These are phyloP conservation scores for Alternaria gansuensis DNA, from an alignment of 2,329 filamentous ascomycete species.

Conservation along the genomic window DNA sequence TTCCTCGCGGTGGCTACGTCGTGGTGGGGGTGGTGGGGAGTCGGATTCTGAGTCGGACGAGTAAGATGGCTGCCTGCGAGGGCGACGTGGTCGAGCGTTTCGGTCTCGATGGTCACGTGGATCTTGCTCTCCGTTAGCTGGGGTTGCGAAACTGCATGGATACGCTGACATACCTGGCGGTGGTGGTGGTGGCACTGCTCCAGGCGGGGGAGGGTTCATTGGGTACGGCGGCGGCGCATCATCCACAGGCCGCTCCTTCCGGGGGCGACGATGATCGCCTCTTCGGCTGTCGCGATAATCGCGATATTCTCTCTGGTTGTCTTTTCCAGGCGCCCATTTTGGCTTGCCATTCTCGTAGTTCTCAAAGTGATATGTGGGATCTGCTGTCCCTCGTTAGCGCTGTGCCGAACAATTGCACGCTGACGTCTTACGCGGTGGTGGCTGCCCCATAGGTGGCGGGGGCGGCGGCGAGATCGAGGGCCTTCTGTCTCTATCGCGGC, in stretches of 20 bases:
- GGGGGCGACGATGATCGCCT: constrained; percentile 31
- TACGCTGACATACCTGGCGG: constrained; percentile 9
- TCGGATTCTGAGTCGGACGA: constrained; percentile 31
- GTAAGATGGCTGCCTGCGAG: constrained; percentile 30
- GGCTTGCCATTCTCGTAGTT: constrained; percentile 43
- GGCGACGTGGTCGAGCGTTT: constrained; percentile 24
- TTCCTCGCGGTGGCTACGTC: constrained; percentile 33
- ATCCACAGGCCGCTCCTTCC: constrained; percentile 24
- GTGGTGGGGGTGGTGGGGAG: constrained; percentile 34
- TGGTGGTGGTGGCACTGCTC: constrained; percentile 11
- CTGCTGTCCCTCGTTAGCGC: constrained; percentile 22
- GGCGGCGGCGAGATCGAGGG: constrained; percentile 28
- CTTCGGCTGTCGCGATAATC: constrained; percentile 36
- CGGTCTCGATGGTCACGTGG: constrained; percentile 11
- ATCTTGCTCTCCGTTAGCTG: constrained; percentile 1
- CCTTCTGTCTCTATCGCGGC: constrained; percentile 27
- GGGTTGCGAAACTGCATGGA: background rate
- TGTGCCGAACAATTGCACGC: background rate
- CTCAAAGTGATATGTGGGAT: constrained; percentile 39
- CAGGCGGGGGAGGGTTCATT: constrained; percentile 14
- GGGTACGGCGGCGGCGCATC: constrained; percentile 31
- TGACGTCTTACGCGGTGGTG: constrained; percentile 15
- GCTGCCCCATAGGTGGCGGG: constrained; percentile 30
- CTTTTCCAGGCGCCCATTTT: constrained; percentile 36
- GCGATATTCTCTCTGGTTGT: constrained; percentile 34